Conservation (phyloP, 805 yeast genomes). For the Candida palmyrensis region DNA sequence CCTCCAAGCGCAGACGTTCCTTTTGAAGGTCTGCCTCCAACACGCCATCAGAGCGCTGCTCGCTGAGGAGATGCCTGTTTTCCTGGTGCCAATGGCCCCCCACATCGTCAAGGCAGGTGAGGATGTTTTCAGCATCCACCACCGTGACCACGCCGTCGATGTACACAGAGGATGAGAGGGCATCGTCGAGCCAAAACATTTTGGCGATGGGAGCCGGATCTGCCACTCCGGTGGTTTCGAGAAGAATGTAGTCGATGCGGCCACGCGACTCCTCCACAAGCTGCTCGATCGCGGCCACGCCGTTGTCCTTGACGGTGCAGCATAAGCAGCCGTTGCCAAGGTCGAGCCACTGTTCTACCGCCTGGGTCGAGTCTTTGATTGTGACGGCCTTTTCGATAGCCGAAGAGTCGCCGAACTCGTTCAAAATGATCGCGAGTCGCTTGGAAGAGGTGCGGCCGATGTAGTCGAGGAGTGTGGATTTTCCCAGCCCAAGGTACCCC, state of each 20-base stretch:
- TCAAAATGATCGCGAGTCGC: conserved; percentile 82
- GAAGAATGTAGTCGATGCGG: conserved; percentile 79
- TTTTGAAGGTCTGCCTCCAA: conserved; percentile 26
- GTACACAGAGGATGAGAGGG: conserved; percentile 74
- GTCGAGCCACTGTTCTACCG: conserved; percentile 92
- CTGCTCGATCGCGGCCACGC: conserved; percentile 90
- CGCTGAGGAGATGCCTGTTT: conserved; percentile 20
- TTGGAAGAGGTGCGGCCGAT: conserved; percentile 67
- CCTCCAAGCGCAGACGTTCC: conserved; percentile 22
- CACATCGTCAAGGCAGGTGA: conserved; percentile 59
- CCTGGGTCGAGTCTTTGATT: conserved; percentile 43
- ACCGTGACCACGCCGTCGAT: conserved; percentile 92
- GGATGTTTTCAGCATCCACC: conserved; percentile 67
- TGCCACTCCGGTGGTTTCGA: conserved; percentile 95
- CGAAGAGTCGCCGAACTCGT: conserved; percentile 88
- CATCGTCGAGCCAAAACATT: conserved; percentile 97
- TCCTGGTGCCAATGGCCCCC: conserved; percentile 67
- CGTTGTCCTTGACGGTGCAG: conserved; percentile 92
- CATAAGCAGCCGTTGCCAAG: conserved; percentile 95
- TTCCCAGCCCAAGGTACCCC: conserved; percentile 94
- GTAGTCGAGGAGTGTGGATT: conserved; percentile 75
- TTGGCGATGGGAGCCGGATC: conserved; percentile 97
- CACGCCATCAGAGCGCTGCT: conserved; percentile 17
- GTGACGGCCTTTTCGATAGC: conserved; percentile 86
- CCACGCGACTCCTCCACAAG: conserved; percentile 67